These are phyloP conservation scores for Russula sp. DNA, from an alignment of 768 basidiomycete genomes.

Conservation along the genomic window DNA sequence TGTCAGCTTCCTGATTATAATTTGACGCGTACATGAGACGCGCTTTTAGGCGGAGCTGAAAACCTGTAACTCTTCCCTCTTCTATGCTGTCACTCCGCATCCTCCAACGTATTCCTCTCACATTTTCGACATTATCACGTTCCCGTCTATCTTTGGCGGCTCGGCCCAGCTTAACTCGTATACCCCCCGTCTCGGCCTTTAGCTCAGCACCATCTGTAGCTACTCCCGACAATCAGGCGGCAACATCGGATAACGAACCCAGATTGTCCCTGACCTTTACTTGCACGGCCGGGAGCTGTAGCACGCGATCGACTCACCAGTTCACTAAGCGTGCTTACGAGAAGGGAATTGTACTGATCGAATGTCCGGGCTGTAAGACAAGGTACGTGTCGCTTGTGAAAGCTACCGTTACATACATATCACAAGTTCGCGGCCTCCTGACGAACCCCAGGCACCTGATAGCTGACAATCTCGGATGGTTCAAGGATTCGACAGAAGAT, in stretches of 20 bases:
- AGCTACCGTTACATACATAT: background rate
- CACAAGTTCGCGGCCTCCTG: background rate
- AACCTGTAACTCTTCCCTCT: conserved; percentile 33
- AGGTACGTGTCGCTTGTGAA: conserved; percentile 51
- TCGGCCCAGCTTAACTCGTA: conserved; percentile 14
- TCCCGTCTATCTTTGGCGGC: conserved; percentile 9
- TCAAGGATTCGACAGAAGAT: conserved; percentile 73
- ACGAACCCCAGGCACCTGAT: conserved; percentile 61
- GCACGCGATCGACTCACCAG: conserved; percentile 78
- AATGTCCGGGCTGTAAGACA: conserved; percentile 89
- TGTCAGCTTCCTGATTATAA: background rate
- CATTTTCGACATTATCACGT: background rate
- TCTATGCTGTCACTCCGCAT: conserved; percentile 22
- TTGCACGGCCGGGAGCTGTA: conserved; percentile 74
- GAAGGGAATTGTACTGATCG: conserved; percentile 82
- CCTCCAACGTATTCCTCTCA: background rate
- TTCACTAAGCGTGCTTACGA: conserved; percentile 85
- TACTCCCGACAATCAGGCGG: conserved; percentile 15
- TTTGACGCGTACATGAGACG: conserved; percentile 31
- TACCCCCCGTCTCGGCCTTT: background rate
- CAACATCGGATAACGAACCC: conserved; percentile 49
- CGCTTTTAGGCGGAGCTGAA: conserved; percentile 35
- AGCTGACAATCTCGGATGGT: conserved; percentile 91
- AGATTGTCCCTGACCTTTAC: conserved; percentile 79
- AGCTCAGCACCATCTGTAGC: conserved; percentile 19